phyloP scores from a whole-genome alignment of 2,329 filamentous ascomycete species.

The Nakataea oryzae region DNA sequence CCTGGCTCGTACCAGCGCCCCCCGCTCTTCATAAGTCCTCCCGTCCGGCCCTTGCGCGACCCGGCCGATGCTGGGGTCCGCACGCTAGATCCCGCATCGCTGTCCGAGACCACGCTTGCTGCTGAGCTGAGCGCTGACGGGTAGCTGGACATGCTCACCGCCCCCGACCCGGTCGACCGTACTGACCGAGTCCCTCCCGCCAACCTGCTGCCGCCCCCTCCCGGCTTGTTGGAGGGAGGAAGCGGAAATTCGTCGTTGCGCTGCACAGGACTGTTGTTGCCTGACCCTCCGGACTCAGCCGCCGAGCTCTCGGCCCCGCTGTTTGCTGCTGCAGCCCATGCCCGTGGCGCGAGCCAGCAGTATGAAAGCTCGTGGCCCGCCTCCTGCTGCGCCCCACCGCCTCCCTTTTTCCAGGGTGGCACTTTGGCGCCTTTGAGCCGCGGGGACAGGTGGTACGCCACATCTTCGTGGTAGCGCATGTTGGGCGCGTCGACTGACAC shows the following conservation, averaged over 20 bases:
- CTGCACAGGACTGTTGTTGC: constrained; percentile 13
- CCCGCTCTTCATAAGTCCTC: not conserved
- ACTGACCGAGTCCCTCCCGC: constrained; percentile 11
- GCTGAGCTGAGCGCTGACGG: constrained; percentile 15
- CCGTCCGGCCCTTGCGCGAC: constrained; percentile 5
- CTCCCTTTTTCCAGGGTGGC: constrained; percentile 40
- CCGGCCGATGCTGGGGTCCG: constrained; percentile 12
- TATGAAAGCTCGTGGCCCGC: constrained; percentile 38
- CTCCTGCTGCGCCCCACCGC: constrained; percentile 18
- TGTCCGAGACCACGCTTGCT: constrained; percentile 18
- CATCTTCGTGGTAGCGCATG: constrained; percentile 38
- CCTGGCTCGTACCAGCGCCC: not conserved
- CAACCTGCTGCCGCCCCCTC: constrained; percentile 10
- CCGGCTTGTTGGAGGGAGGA: constrained; percentile 11
- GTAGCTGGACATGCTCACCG: constrained; percentile 11
- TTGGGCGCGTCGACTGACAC: constrained; percentile 47
- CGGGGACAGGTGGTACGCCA: constrained; percentile 47
- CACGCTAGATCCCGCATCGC: constrained; percentile 16
- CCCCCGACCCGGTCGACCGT: constrained; percentile 12
- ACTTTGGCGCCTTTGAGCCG: constrained; percentile 37
- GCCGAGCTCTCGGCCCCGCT: constrained; percentile 13
- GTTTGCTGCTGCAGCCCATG: constrained; percentile 21
- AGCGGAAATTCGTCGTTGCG: constrained; percentile 15
- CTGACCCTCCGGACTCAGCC: constrained; percentile 12
- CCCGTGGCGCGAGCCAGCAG: constrained; percentile 36